phyloP scores from a whole-genome alignment of 805 yeast species.

The Candida lessepsii region DNA sequence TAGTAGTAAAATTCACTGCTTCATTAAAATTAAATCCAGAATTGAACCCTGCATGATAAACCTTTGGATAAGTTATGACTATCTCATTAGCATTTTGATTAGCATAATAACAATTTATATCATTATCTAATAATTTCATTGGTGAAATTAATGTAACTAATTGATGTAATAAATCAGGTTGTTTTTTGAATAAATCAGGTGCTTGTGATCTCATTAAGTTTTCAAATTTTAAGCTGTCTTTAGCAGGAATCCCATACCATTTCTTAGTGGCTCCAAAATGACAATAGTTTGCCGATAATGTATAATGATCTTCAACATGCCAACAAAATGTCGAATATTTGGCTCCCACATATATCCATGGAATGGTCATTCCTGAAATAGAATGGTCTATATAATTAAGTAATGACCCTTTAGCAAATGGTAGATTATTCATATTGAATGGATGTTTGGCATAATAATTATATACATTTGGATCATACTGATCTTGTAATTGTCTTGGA shows the following conservation, averaged over 20 bases:
- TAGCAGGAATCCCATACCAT: constrained; percentile 90
- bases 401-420: constrained; percentile 68
- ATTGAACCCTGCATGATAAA: constrained; percentile 47
- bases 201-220: constrained; percentile 56
- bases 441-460: constrained; percentile 54
- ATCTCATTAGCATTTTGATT: constrained; percentile 68
- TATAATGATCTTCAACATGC: constrained; percentile 95
- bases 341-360: constrained; percentile 93
- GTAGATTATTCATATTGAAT: constrained; percentile 73
- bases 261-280: constrained; percentile 86
- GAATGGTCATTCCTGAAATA: constrained; percentile 91
- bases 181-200: constrained; percentile 80
- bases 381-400: constrained; percentile 60
- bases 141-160: constrained; percentile 81
- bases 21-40: constrained; percentile 47
- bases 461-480: constrained; percentile 11
- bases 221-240: constrained; percentile 63
- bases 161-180: constrained; percentile 87
- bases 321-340: constrained; percentile 90
- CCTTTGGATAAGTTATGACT: constrained; percentile 42
- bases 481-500: constrained; percentile 15
- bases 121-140: constrained; percentile 43
- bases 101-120: constrained; percentile 49
- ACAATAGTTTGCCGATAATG: constrained; percentile 87
- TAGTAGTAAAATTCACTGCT: constrained; percentile 63